phyloP scores from a whole-genome alignment of 495 filamentous ascomycete species.

The Pyrenula aspistea region DNA sequence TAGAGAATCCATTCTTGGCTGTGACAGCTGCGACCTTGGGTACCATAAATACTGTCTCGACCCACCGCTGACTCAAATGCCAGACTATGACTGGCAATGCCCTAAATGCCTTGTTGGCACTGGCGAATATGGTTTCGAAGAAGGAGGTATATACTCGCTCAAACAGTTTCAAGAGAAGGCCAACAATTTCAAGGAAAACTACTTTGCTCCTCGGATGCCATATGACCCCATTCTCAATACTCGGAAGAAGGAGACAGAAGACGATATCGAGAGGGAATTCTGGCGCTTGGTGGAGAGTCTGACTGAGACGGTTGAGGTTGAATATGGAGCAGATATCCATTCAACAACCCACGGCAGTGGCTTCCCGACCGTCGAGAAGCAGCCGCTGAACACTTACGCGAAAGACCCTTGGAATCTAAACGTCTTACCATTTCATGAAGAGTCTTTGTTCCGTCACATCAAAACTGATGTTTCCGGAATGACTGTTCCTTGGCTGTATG shows the following conservation, averaged over 20 bases:
- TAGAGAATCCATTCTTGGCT: constrained; percentile 55
- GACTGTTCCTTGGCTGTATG: constrained; percentile 99
- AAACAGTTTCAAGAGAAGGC: constrained; percentile 96
- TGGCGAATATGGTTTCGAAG: constrained; percentile 94
- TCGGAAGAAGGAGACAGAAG: constrained; percentile 72
- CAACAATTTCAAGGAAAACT: constrained; percentile 81
- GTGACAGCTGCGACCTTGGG: constrained; percentile 82
- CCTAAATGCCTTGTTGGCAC: constrained; percentile 91
- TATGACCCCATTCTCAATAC: constrained; percentile 76
- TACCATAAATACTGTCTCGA: constrained; percentile 88
- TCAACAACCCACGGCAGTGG: constrained; percentile 97
- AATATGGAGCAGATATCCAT: constrained; percentile 97
- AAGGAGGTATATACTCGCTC: constrained; percentile 91
- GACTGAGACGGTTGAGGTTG: constrained; percentile 91
- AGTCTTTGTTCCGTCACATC: constrained; percentile 92
- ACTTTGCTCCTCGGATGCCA: constrained; percentile 85
- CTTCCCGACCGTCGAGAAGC: constrained; percentile 89
- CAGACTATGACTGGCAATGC: constrained; percentile 93
- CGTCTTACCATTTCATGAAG: constrained; percentile 76
- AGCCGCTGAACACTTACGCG: constrained; percentile 75
- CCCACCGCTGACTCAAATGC: constrained; percentile 63
- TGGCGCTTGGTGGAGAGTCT: constrained; percentile 89
- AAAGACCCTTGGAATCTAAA: constrained; percentile 95
- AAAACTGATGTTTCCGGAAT: constrained; percentile 99
- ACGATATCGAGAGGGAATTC: constrained; percentile 94